phyloP scores from a whole-genome alignment of 805 yeast genomes.

The Candida quercuum region DNA sequence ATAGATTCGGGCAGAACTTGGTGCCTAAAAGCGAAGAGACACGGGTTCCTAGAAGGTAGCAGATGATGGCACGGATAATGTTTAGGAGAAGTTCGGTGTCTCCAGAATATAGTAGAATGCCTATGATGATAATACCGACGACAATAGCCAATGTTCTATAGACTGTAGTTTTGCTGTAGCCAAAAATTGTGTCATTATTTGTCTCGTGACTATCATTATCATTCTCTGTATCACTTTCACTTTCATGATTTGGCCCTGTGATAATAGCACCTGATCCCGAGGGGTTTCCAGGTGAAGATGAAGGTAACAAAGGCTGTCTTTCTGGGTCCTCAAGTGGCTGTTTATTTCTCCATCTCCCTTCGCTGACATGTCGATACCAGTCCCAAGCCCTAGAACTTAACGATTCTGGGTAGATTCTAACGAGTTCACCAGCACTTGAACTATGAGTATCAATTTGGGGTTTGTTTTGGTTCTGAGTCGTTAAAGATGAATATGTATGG shows the following conservation, averaged over 20 bases:
- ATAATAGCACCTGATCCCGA: too few species aligned
- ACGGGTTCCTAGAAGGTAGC: slow-evolving; percentile 15
- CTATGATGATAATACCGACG: slow-evolving; percentile 3
- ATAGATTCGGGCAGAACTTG: slow-evolving; percentile 14
- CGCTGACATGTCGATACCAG: neutral
- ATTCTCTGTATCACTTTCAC: neutral
- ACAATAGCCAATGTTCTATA: slow-evolving; percentile 3
- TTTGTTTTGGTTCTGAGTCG: neutral
- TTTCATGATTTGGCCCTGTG: neutral
- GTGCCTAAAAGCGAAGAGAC: slow-evolving; percentile 11
- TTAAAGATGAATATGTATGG: neutral
- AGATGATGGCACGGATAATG: slow-evolving; percentile 13
- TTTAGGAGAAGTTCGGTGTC: slow-evolving; percentile 14
- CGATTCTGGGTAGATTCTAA: neutral
- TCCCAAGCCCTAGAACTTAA: neutral
- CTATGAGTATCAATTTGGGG: neutral
- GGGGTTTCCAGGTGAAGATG: too few species aligned
- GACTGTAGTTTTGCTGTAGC: neutral
- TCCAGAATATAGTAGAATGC: slow-evolving; percentile 11
- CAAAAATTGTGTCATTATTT: neutral
- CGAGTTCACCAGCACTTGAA: neutral
- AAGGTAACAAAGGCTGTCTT: slow-evolving; percentile 10
- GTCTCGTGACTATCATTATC: neutral
- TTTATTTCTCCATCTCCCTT: neutral
- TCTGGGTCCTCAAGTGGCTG: slow-evolving; percentile 7